A percentile compares a stretch with the other conserved stretches of the same genome.
phyloP scores from a whole-genome alignment of 1,284 basidiomycete species.

The Caloboletus inedulis region DNA sequence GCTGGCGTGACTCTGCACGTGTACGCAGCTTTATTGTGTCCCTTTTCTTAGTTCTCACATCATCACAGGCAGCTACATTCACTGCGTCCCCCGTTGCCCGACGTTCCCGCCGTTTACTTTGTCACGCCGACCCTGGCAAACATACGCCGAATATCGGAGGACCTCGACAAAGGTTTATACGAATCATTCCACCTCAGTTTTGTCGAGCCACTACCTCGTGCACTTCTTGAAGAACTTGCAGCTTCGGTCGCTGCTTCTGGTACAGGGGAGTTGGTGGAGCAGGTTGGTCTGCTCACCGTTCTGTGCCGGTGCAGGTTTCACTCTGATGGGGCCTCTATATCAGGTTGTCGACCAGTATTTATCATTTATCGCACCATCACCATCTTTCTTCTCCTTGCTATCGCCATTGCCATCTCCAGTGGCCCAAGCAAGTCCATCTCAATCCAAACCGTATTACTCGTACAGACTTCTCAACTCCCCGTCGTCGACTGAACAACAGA shows the following conservation, averaged over 20 bases:
- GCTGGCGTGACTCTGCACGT: slow-evolving; percentile 97
- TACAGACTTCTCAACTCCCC: slow-evolving; percentile 95
- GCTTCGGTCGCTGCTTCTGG: slow-evolving; percentile 83
- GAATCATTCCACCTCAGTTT: slow-evolving; percentile 96
- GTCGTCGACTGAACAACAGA: slow-evolving; percentile 83
- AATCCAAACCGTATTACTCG: slow-evolving; percentile 43
- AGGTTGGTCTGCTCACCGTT: slow-evolving; percentile 45
- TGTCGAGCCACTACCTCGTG: slow-evolving; percentile 84
- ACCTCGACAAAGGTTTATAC: slow-evolving; percentile 85
- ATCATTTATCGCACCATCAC: slow-evolving; percentile 93
- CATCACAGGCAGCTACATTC: slow-evolving; percentile 82
- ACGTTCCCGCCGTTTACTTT: slow-evolving; percentile 98
- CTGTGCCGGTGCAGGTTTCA: neutral
- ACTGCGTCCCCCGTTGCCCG: slow-evolving; percentile 82
- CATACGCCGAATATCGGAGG: slow-evolving; percentile 85
- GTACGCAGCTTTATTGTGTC: slow-evolving; percentile 45
- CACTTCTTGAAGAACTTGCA: slow-evolving; percentile 92
- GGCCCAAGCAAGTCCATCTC: slow-evolving; percentile 35
- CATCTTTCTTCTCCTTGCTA: slow-evolving; percentile 91
- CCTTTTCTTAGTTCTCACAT: slow-evolving; percentile 10
- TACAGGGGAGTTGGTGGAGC: slow-evolving; percentile 79
- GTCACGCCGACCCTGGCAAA: slow-evolving; percentile 89
- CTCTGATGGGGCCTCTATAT: neutral
- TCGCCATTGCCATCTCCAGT: slow-evolving; percentile 40
- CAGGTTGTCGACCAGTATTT: slow-evolving; percentile 95